A percentile compares a stretch with the other conserved stretches of the same genome.
These are phyloP conservation scores for Fusarium compactum DNA, from an alignment of 2,329 filamentous ascomycete genomes.

Conservation along the genomic window DNA sequence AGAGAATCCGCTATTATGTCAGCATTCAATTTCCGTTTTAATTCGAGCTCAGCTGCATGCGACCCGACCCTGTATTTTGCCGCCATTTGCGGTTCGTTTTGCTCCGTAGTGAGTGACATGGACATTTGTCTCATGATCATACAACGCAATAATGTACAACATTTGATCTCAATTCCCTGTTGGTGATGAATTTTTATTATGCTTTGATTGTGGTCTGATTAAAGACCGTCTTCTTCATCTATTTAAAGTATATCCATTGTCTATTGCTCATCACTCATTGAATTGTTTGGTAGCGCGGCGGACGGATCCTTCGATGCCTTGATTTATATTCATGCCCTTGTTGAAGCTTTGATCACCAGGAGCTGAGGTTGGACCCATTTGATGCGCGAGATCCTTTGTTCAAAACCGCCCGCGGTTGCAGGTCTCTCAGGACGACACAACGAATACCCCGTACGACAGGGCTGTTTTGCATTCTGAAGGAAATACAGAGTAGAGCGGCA, in stretches of 20 bases:
- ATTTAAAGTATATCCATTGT: background rate
- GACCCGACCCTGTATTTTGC: constrained; percentile 24
- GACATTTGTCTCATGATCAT: constrained; percentile 12
- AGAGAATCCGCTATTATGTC: constrained; percentile 13
- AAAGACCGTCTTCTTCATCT: background rate
- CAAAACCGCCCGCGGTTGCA: constrained; percentile 15
- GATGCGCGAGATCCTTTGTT: constrained; percentile 21
- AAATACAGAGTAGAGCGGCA: background rate
- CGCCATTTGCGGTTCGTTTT: background rate
- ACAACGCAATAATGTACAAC: background rate
- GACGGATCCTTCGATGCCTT: constrained; percentile 10
- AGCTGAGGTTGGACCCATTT: constrained; percentile 15
- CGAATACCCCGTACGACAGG: background rate
- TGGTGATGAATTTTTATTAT: background rate
- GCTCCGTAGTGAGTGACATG: background rate
- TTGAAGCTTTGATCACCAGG: constrained; percentile 27
- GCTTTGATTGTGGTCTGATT: background rate
- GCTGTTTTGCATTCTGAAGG: background rate
- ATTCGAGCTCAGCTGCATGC: constrained; percentile 27
- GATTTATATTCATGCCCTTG: background rate
- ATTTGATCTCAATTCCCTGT: background rate
- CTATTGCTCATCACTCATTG: background rate
- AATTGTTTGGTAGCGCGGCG: constrained; percentile 1
- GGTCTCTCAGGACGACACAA: constrained; percentile 14
- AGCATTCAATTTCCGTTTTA: constrained; percentile 22